A percentile compares a stretch with the other conserved stretches of the same genome.
These are phyloP conservation scores for Russula dissimulans DNA, from an alignment of 768 basidiomycete genomes.

Conservation along the genomic window DNA sequence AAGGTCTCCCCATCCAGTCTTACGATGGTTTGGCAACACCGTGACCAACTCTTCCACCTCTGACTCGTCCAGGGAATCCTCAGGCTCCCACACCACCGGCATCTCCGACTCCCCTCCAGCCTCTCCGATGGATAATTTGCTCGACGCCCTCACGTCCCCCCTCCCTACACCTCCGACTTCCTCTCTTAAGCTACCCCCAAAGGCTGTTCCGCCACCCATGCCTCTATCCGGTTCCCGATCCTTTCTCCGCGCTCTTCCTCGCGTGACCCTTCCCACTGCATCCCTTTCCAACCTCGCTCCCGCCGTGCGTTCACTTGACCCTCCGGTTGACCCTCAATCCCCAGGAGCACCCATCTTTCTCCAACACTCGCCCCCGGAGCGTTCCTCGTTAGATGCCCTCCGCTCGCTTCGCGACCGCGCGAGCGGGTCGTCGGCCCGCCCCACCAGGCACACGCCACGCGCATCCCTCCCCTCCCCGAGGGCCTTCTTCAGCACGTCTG, in stretches of 20 bases:
- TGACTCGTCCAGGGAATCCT: conserved; percentile 39
- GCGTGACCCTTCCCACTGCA: conserved; percentile 54
- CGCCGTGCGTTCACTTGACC: conserved; percentile 16
- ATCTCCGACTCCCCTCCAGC: conserved; percentile 7
- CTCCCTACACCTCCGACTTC: conserved; percentile 24
- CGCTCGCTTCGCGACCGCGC: conserved; percentile 36
- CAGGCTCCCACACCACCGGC: background rate
- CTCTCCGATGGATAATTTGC: conserved; percentile 27
- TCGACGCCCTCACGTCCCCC: conserved; percentile 28
- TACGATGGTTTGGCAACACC: conserved; percentile 39
- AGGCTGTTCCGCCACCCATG: conserved; percentile 28
- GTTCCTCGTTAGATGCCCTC: conserved; percentile 51
- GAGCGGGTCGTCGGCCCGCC: conserved; percentile 19
- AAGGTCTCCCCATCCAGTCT: conserved; percentile 25
- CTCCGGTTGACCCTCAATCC: conserved; percentile 23
- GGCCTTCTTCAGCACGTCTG: background rate
- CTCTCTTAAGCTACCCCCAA: conserved; percentile 20
- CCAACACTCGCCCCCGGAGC: conserved; percentile 31
- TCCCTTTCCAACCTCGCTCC: conserved; percentile 37
- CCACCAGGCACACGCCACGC: conserved; percentile 19
- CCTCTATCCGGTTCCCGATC: conserved; percentile 40
- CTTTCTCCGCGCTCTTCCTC: conserved; percentile 45
- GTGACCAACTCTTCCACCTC: conserved; percentile 25
- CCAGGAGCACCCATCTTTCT: conserved; percentile 29
- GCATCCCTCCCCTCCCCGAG: background rate